phyloP scores from a whole-genome alignment of 345 rosid species.

The Populus euphratica region DNA sequence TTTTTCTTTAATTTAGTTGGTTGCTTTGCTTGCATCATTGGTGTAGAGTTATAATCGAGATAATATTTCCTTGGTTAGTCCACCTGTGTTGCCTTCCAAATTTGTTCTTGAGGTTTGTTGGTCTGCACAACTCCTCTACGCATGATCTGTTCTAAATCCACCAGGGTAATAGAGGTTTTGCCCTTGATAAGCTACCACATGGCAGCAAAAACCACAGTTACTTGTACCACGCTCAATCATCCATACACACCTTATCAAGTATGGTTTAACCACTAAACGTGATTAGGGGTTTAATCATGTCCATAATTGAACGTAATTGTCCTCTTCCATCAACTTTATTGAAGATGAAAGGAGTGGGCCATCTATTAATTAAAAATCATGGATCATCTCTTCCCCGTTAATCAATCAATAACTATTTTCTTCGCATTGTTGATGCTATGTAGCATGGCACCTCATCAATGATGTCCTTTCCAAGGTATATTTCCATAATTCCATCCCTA shows the following conservation, averaged over 20 bases:
- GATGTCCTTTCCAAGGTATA: neutral
- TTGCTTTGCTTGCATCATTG: constrained; percentile 27
- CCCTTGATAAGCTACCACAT: neutral
- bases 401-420: neutral
- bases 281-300: neutral
- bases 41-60: constrained; percentile 4
- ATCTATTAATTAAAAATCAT: neutral
- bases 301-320: neutral
- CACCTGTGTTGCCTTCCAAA: constrained; percentile 26
- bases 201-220: constrained; percentile 9
- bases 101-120: constrained; percentile 5
- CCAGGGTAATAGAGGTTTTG: neutral
- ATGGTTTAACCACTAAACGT: constrained; percentile 1
- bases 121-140: neutral
- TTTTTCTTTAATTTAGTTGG: neutral
- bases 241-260: neutral
- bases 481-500: neutral
- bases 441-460: neutral
- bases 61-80: constrained; percentile 8
- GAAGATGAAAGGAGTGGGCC: neutral
- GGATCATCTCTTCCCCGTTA: neutral
- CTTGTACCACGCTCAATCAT: neutral
- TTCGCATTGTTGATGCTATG: neutral
- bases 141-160: neutral
- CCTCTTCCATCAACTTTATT: neutral